Evolutionary conservation across 1,284 basidiomycete genomes (phyloP), one percentile per base, ranked within the genome.

Genomic region (Mixia osmundae): DNA sequence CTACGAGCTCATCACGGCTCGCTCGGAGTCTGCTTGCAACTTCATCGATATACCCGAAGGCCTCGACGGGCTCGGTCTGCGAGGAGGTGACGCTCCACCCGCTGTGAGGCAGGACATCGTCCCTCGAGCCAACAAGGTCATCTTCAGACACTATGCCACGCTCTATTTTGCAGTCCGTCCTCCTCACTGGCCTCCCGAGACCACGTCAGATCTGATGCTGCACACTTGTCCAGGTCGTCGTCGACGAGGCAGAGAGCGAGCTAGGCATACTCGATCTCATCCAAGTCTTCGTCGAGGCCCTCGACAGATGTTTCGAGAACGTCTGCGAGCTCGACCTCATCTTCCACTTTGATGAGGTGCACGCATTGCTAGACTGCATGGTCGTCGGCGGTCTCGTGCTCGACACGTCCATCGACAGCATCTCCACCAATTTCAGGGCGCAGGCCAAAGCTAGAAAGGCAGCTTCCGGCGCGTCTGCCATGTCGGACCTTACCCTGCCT

Each of bases 301-400:
- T 99, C 20, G 91, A 99, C 55, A 66, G 82, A 30, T 74, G 80
- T 18, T 99, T 97, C 53, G 85, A 94, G 61, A 95, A 95, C 51
- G 91, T 99, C 0, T 97, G 91, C 61, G 91, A 99, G 58, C 65
- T 99, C 30, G 91, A 99, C 55, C 65, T 99, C 19, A 89, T 97
- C 40, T 22, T 30, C 27, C 37, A 25, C 23, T 31, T 33, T 25
- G 15, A 34, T 24, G 33, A 34, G 22, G 33, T 29, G 15, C 21
- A 23, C 19, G 16, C 24, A 5, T 22, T 28, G 33, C 67, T 99
- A 30, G 67, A 75, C 24, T 89, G 97, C 57, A 74, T 97, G 33
- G 80, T 99, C 21, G 87, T 95, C 60, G 91, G 87, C 20, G 91
- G 91, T 0, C 63, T 97, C 22, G 91, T 99, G 2, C 63, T 97